Evolutionary conservation across 768 basidiomycete genomes (phyloP), one percentile per base, ranked within the genome.

Genomic region (Paxillus rubicundulus): DNA sequence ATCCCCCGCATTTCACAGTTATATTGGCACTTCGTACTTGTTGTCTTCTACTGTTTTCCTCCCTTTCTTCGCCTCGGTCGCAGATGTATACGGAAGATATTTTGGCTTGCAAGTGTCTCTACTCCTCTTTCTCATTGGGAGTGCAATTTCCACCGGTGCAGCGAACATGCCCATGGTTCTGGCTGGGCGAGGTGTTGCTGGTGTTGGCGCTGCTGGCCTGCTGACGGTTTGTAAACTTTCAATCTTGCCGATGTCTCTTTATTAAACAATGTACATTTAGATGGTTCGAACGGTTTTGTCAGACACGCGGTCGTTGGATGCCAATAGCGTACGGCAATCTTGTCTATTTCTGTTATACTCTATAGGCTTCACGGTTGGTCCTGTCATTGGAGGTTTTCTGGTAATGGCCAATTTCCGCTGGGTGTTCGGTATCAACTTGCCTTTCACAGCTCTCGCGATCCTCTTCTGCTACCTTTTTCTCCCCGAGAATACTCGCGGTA

Each of bases 371-470:
- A 64, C 63, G 30, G 46, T 72, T 6, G 80, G 79, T 2, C 80
- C 80, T 0, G 61, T 74, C 39, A 71, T 79, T 45, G 67, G 67
- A 8, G 79, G 78, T 8, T 72, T 55, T 21, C 61, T 81, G 13
- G 62, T 73, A 2, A 55, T 61, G 2, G 61, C 72, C 8, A 75
- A 63, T 45, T 81, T 77, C 61, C 72, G 80, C 18, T 82, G 79
- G 80, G 73, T 81, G 14, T 82, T 81, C 53, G 80, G 72, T 3
- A 80, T 82, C 67, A 82, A 82, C 52, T 61, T 81, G 12, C 79
- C 79, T 1, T 68, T 65, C 45, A 64, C 58, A 7, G 67, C 57
- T 6, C 47, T 72, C 1, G 71, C 68, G 1, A 75, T 74, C 60
- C 24, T 73, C 9, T 49, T 82, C 6, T 66, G 66, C 46, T 76